Evolutionary conservation across 2,329 filamentous ascomycete genomes (phyloP), one percentile per base, ranked within the genome.

Genomic region (Calonectria hongkongensis): DNA sequence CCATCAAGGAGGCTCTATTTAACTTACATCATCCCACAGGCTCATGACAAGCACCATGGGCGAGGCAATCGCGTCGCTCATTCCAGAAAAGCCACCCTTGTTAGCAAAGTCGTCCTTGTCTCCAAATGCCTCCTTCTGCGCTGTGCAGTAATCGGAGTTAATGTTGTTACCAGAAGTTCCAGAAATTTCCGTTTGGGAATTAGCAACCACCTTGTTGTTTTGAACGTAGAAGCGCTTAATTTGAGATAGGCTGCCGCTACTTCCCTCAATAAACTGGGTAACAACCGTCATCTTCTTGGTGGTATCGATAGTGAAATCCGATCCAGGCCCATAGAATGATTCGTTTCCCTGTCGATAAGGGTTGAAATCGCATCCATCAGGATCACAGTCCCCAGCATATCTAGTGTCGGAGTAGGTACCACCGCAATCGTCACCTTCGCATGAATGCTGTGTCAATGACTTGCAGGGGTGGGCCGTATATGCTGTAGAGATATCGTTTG

Each of bases 281-380:
- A 93, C 89, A 41, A 94, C 90, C 5, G 91, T 93, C 74, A 93
- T 83, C 74, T 89, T 88, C 79, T 86, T 85, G 72, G 82, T 88
- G 63, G 91, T 92, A 81, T 93, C 88, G 77, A 94, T 84, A 54
- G 85, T 91, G 79, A 86, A 86, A 70, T 87, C 87, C 0, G 87
- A 83, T n/a, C 83, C 83, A 7, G 79, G 79, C 63, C 92, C 92
- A 84, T 90, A 94, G 86, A 92, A 94, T 80, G 83, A 84, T 70
- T 86, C 85, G 82, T 91, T 88, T 71, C 92, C 92, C 86, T 90
- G 87, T 80, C 92, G 91, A 88, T 89, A 93, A 30, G 88, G 82
- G 88, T 93, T 93, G 87, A 91, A 93, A 82, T 93, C 92, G 79
- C 92, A 94, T 36, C 92, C 92, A 76, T 92, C 90, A 73, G 90